Percentiles rank a stretch among this genome's conserved stretches.
phyloP scores from a whole-genome alignment of 192 early-diverging fungal species.

The Phlyctochytrium arcticum region DNA sequence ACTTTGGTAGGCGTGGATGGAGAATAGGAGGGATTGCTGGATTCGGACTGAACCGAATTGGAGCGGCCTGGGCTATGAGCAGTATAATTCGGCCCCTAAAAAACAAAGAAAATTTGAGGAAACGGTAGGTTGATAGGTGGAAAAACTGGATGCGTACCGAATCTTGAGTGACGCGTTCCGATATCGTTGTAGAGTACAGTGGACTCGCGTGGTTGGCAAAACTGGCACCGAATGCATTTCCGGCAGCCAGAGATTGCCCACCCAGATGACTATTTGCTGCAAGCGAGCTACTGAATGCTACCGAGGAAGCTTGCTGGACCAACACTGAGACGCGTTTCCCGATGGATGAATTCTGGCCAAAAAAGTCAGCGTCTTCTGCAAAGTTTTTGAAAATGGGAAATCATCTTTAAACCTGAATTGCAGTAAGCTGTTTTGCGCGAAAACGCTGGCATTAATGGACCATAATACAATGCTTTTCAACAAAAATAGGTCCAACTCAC shows the following conservation, averaged over 20 bases:
- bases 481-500: slow-evolving; percentile 34
- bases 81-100: no score
- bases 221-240: background rate
- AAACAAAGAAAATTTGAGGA: no score
- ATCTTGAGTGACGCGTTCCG: background rate
- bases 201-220: slow-evolving; percentile 11
- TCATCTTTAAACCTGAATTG: slow-evolving; percentile 38
- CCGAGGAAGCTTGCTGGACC: slow-evolving; percentile 27
- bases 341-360: slow-evolving; percentile 60
- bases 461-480: background rate
- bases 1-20: background rate
- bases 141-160: background rate
- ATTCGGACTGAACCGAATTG: background rate
- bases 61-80: background rate
- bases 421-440: slow-evolving; percentile 31
- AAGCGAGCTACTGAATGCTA: slow-evolving; percentile 20
- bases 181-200: no score
- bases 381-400: background rate
- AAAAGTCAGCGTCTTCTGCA: background rate
- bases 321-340: slow-evolving; percentile 73
- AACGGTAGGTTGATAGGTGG: no score
- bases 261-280: background rate
- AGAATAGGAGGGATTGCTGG: background rate
- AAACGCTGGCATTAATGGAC: background rate
- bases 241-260: background rate